These are phyloP conservation scores for Vanderwaltozyma yarrowii DNA, from an alignment of 805 yeast species.

Conservation along the genomic window DNA sequence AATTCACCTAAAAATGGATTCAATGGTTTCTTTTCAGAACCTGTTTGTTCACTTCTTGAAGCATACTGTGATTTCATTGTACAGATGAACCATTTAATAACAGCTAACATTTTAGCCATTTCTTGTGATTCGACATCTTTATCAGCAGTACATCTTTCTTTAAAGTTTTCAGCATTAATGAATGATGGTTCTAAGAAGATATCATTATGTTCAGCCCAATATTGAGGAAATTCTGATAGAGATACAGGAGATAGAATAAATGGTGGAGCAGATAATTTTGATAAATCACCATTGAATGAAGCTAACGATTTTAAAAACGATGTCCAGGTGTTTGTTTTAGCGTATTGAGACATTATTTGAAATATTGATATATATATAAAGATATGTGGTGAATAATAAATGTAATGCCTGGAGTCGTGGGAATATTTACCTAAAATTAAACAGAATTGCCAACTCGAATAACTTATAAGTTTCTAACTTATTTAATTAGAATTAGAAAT, in stretches of 20 bases:
- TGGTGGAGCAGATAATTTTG: constrained; percentile 94
- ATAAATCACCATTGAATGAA: constrained; percentile 85
- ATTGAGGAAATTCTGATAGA: constrained; percentile 82
- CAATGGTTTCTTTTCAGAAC: constrained; percentile 94
- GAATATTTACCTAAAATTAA: too few species aligned
- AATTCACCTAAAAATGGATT: constrained; percentile 95
- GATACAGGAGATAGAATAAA: constrained; percentile 89
- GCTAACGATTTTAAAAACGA: constrained; percentile 85
- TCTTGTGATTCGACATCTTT: constrained; percentile 40
- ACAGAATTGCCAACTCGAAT: too few species aligned
- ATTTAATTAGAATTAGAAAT: too few species aligned
- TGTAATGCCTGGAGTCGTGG: too few species aligned
- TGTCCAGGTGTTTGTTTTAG: constrained; percentile 64
- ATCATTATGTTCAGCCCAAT: constrained; percentile 92
- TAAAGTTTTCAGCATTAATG: constrained; percentile 17
- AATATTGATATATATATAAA: neutral
- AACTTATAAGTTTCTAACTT: too few species aligned
- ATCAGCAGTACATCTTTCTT: constrained; percentile 17
- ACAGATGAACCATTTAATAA: constrained; percentile 82
- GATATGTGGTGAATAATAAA: neutral
- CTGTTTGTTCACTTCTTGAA: constrained; percentile 81
- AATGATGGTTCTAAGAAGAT: constrained; percentile 64
- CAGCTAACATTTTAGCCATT: constrained; percentile 54
- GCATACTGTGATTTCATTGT: constrained; percentile 90
- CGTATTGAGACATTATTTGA: constrained; percentile 24